phyloP scores from a whole-genome alignment of 805 yeast genomes.

The Kuraishia floccosa region DNA sequence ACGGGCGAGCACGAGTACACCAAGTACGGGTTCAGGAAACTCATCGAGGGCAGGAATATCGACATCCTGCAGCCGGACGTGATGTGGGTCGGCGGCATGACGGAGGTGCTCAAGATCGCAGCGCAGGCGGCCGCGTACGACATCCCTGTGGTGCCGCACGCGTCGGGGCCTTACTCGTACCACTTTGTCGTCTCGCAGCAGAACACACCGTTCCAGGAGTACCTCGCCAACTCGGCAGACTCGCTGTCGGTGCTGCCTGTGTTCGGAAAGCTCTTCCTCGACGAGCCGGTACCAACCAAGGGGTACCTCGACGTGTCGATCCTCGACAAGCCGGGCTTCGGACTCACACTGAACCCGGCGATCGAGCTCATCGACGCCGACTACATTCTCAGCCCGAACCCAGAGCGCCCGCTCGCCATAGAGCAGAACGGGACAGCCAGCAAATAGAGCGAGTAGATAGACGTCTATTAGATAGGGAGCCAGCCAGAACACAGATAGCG shows the following conservation, averaged over 20 bases:
- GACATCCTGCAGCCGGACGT: constrained; percentile 40
- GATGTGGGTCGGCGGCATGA: constrained; percentile 44
- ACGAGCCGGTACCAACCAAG: constrained; percentile 34
- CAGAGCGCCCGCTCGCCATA: constrained; percentile 21
- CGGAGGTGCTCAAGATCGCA: constrained; percentile 32
- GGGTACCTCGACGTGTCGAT: constrained; percentile 27
- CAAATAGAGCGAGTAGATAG: too few species aligned
- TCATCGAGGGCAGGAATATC: constrained; percentile 35
- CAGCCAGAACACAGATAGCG: too few species aligned
- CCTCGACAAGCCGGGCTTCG: constrained; percentile 39
- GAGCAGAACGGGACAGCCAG: too few species aligned
- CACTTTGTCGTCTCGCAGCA: constrained; percentile 37
- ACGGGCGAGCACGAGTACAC: constrained; percentile 45
- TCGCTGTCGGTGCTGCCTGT: constrained; percentile 31
- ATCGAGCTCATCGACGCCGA: constrained; percentile 28
- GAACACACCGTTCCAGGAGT: constrained; percentile 42
- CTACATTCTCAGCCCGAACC: constrained; percentile 23
- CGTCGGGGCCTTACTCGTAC: constrained; percentile 41
- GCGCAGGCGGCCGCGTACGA: constrained; percentile 42
- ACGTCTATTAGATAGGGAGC: too few species aligned
- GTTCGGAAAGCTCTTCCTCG: constrained; percentile 31
- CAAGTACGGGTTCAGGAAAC: constrained; percentile 36
- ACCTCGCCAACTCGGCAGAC: constrained; percentile 38
- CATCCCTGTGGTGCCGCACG: constrained; percentile 42
- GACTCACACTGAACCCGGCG: constrained; percentile 32